phyloP scores from a whole-genome alignment of 2,329 filamentous ascomycete genomes.

The Colletotrichum filicis region DNA sequence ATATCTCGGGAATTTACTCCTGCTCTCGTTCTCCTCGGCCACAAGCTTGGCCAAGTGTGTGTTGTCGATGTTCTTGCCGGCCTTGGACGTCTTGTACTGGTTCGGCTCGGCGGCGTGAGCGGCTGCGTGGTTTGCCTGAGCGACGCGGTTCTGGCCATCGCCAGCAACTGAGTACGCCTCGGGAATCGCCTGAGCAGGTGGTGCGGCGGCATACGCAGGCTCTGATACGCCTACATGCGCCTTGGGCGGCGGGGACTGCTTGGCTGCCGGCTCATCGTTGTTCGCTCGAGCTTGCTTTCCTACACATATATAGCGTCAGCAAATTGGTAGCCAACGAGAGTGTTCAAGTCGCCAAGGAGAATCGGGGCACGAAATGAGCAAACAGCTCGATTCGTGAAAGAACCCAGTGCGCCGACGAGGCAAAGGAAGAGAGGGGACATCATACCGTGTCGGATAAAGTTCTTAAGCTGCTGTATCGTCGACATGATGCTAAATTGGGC shows the following conservation, averaged over 20 bases:
- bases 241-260: constrained; percentile 59
- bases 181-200: constrained; percentile 58
- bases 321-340: neutral
- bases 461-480: constrained; percentile 94
- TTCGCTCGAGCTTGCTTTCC: constrained; percentile 88
- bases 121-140: constrained; percentile 73
- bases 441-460: constrained; percentile 92
- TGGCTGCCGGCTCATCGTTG: constrained; percentile 62
- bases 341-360: constrained; percentile 37
- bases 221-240: constrained; percentile 69
- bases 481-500: constrained; percentile 58
- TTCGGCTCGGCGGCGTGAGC: constrained; percentile 71
- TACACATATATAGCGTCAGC: constrained; percentile 41
- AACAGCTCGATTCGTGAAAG: neutral
- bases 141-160: constrained; percentile 73
- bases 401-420: neutral
- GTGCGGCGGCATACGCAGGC: constrained; percentile 48
- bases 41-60: constrained; percentile 86
- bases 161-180: constrained; percentile 71
- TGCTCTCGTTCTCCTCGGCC: constrained; percentile 89
- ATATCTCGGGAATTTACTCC: constrained; percentile 84
- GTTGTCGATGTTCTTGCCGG: constrained; percentile 58
- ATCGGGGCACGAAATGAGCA: no score
- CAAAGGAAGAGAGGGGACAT: constrained; percentile 23
- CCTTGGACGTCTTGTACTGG: constrained; percentile 59